Evolutionary conservation across 805 yeast genomes (phyloP).

Genomic region (Kregervanrija delftensis): DNA sequence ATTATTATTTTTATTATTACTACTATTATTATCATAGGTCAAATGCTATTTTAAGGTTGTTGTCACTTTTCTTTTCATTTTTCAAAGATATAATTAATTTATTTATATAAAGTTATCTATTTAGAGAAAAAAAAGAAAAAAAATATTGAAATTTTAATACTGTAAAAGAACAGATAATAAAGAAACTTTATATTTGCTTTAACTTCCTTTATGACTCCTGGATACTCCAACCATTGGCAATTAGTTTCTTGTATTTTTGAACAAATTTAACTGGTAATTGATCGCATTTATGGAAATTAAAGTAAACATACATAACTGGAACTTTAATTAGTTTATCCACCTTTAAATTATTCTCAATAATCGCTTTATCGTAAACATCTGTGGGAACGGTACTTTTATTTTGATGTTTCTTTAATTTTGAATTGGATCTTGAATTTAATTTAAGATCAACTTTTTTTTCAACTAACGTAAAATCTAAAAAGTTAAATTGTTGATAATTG

Average conservation of each 20-base stretch:
- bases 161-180: too few relatives aligned
- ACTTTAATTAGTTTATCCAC: slow-evolving; percentile 9
- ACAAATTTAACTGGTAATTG: neutral
- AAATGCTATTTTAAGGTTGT: too few relatives aligned
- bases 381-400: neutral
- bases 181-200: too few relatives aligned
- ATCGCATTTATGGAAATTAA: slow-evolving; percentile 11
- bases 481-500: slow-evolving; percentile 18
- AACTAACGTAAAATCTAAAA: slow-evolving; percentile 13
- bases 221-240: slow-evolving; percentile 13
- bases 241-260: slow-evolving; percentile 7
- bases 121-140: neutral
- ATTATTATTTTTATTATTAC: slow-evolving; percentile 1
- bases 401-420: neutral
- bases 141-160: too few relatives aligned
- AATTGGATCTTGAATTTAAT: too few relatives aligned
- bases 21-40: neutral
- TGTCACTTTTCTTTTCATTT: neutral
- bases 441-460: slow-evolving; percentile 1
- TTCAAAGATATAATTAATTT: neutral
- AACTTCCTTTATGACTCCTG: slow-evolving; percentile 6
- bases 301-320: slow-evolving; percentile 21
- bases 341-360: slow-evolving; percentile 4
- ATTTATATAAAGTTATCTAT: slow-evolving; percentile 1
- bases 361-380: neutral